Evolutionary conservation across 2,329 filamentous ascomycete species (phyloP).

Genomic region (Falciphora oryzae): DNA sequence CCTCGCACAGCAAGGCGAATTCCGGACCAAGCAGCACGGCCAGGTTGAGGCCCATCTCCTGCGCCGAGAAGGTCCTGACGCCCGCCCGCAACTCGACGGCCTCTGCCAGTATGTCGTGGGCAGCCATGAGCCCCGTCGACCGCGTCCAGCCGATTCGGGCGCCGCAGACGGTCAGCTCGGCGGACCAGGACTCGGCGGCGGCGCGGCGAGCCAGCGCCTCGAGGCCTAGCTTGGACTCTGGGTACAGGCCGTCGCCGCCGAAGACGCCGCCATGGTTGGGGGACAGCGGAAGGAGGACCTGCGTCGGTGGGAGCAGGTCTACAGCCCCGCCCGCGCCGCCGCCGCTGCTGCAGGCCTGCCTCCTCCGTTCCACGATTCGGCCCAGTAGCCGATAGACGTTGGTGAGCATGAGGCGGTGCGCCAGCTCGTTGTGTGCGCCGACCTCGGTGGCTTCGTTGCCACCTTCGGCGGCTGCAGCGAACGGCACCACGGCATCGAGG

Average conservation of each 20-base stretch:
- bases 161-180: slow-evolving; percentile 97
- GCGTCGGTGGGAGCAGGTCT: slow-evolving; percentile 17
- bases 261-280: slow-evolving; percentile 30
- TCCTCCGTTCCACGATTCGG: neutral
- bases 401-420: slow-evolving; percentile 9
- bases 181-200: slow-evolving; percentile 95
- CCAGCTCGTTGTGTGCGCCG: slow-evolving; percentile 1
- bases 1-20: too few species aligned
- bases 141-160: slow-evolving; percentile 99
- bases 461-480: slow-evolving; percentile 2
- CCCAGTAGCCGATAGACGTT: slow-evolving; percentile 5
- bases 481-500: slow-evolving; percentile 6
- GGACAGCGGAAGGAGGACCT: slow-evolving; percentile 30
- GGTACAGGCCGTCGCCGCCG: slow-evolving; percentile 39
- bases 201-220: slow-evolving; percentile 98
- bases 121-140: slow-evolving; percentile 72
- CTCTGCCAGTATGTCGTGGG: slow-evolving; percentile 33
- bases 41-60: slow-evolving; percentile 36
- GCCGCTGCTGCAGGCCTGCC: too few species aligned
- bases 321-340: too few species aligned
- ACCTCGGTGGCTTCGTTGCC: neutral
- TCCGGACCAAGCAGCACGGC: slow-evolving; percentile 26
- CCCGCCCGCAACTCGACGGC: slow-evolving; percentile 28
- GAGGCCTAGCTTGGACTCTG: slow-evolving; percentile 93
- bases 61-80: slow-evolving; percentile 32